Percentiles rank a stretch among this genome's conserved stretches.
phyloP scores from a whole-genome alignment of 2,329 filamentous ascomycete genomes.

The Verruconis gallopava region DNA sequence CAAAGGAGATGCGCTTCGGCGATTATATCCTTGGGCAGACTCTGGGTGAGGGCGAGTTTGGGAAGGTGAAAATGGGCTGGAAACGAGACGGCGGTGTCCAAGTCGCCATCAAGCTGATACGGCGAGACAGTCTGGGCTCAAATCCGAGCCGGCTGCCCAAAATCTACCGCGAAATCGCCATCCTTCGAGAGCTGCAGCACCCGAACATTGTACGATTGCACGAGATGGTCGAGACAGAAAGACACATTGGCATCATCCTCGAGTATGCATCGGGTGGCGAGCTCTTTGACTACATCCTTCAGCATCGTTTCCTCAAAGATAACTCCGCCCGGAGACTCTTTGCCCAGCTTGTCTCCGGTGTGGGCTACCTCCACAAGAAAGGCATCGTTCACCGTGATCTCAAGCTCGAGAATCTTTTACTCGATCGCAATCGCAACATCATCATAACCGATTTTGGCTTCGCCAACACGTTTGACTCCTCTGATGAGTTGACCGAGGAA shows the following conservation, averaged over 20 bases:
- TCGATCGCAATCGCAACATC: constrained; percentile 95
- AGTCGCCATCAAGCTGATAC: constrained; percentile 96
- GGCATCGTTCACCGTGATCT: constrained; percentile 95
- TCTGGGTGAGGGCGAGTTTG: constrained; percentile 94
- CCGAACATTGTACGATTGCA: constrained; percentile 94
- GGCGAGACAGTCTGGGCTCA: constrained; percentile 74
- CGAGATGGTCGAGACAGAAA: constrained; percentile 96
- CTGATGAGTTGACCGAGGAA: constrained; percentile 78
- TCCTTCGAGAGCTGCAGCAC: constrained; percentile 75
- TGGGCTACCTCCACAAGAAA: constrained; percentile 96
- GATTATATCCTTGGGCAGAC: constrained; percentile 94
- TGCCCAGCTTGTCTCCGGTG: constrained; percentile 88
- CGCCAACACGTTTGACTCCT: constrained; percentile 88
- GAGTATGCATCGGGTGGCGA: constrained; percentile 97
- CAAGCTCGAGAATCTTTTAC: constrained; percentile 87
- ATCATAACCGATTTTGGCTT: constrained; percentile 99
- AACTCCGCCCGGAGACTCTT: constrained; percentile 81
- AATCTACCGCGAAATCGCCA: constrained; percentile 93
- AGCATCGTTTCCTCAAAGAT: constrained; percentile 93
- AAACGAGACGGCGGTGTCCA: constrained; percentile 84
- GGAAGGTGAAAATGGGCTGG: constrained; percentile 97
- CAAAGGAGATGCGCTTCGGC: constrained; percentile 79
- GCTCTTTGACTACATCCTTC: constrained; percentile 95
- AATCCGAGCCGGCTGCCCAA: constrained; percentile 87
- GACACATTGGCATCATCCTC: constrained; percentile 94